Evolutionary conservation across 75 land plant genomes (phyloP).

Genomic region (Cryptomeria japonica): DNA sequence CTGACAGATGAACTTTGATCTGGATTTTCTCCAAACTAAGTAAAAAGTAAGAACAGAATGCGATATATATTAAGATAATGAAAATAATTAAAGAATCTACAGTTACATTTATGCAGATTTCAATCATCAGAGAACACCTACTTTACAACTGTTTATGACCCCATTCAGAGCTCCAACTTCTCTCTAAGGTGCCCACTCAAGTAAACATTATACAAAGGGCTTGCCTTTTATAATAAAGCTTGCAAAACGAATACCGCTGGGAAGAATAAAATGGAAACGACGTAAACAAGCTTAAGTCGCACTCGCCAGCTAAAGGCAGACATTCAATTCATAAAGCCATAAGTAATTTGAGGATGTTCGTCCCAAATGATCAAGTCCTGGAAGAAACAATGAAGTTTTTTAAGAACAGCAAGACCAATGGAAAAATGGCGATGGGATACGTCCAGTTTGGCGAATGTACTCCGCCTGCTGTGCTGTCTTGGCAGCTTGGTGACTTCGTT

Average conservation of each 20-base stretch:
- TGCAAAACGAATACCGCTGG: neutral
- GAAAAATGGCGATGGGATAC: slow-evolving; percentile 50
- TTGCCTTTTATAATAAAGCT: slow-evolving; percentile 5
- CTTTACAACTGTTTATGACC: slow-evolving; percentile 15
- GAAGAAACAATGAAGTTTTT: slow-evolving; percentile 5
- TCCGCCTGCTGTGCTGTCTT: slow-evolving; percentile 72
- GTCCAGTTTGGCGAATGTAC: slow-evolving; percentile 70
- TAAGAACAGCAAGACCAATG: slow-evolving; percentile 46
- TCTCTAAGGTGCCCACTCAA: slow-evolving; percentile 8
- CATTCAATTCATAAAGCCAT: neutral
- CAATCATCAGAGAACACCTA: neutral
- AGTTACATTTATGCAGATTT: slow-evolving; percentile 11
- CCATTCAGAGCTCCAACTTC: slow-evolving; percentile 8
- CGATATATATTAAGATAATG: neutral
- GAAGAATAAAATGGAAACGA: slow-evolving; percentile 2
- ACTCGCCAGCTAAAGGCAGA: neutral
- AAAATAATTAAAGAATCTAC: slow-evolving; percentile 15
- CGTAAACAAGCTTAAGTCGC: neutral
- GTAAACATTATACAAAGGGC: slow-evolving; percentile 12
- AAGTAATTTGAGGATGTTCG: neutral
- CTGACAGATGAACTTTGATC: neutral
- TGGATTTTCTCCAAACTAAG: neutral
- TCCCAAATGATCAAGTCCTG: neutral
- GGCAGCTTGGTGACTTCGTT: slow-evolving; percentile 62
- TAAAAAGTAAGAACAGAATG: neutral